Base-by-base conservation (phyloP, 2,329 filamentous ascomycete species). In the Calonectria henricotiae region DNA sequence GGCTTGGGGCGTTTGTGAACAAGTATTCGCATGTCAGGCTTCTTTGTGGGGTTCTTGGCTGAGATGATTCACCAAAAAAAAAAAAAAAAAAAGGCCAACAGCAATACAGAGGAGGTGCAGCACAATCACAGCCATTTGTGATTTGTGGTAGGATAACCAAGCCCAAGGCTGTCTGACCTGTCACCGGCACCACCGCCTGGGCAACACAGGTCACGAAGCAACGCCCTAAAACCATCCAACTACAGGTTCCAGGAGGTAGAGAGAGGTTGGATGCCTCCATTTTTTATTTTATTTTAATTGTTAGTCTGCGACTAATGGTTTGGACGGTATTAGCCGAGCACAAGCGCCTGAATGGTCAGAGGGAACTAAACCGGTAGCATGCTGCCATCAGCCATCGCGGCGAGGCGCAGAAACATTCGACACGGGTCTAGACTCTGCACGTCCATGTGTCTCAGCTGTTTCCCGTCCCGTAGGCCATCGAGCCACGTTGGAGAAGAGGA, bases 341-440 rank as follows among this genome's bases (percentile, higher is more conserved):
- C 43, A 46, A 46, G 43, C 43, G 43, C n/a, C n/a, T 23, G 20
- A 9, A 12, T 44, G 8, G 20, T 30, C 4, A 46, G 30, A 39
- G 7, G 51, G 51, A 39, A 35, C 51, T 27, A 39, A 35, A 13
- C 32, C 13, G 9, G 32, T 58, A 23, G 51, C 20, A 27, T 20
- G n/a, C 51, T n/a, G 13, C 39, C 17, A n/a, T 61, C 55, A 61
- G 55, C 55, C 25, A 23, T 44, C 55, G 55, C 39, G 39, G 20
- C 17, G 55, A 61, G 55, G 55, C 55, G 55, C 55, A 61, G 51
- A 58, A 39, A 39, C 32, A 58, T 25, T 25, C 12, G n/a, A 7
- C 8, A 17, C 32, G 13, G 20, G 51, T 58, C 51, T 58, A 37
- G 51, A 58, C 51, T 17, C 35, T 25, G 32, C 11, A 8, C 5